Evolutionary conservation across 495 filamentous ascomycete genomes (phyloP).

Genomic region (Penicillium atrosanguineum): DNA sequence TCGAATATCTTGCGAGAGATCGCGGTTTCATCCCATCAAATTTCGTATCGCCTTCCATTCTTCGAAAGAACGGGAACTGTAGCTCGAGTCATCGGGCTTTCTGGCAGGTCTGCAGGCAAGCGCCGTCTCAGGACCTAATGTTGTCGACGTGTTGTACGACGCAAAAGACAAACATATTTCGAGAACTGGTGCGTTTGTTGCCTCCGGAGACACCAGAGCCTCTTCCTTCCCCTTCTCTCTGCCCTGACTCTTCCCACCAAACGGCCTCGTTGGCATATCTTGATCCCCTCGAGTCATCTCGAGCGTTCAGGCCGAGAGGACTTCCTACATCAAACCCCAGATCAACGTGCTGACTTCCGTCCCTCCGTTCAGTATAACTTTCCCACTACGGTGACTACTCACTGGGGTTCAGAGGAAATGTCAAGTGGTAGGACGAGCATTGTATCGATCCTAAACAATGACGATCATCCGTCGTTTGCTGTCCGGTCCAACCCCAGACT

Average conservation of each 20-base stretch:
- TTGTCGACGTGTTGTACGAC: slow-evolving; percentile 40
- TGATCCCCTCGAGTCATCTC: slow-evolving; percentile 14
- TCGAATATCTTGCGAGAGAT: background rate
- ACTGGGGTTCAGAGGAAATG: slow-evolving; percentile 28
- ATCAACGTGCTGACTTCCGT: slow-evolving; percentile 10
- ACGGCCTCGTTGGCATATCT: slow-evolving; percentile 3
- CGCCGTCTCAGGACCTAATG: slow-evolving; percentile 27
- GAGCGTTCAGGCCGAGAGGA: slow-evolving; percentile 1
- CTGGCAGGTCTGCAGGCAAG: slow-evolving; percentile 29
- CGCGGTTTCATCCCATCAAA: background rate
- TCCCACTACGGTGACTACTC: slow-evolving; percentile 18
- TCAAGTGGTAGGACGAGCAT: slow-evolving; percentile 37
- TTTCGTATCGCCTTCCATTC: background rate
- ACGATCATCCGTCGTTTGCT: slow-evolving; percentile 48
- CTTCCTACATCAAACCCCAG: background rate
- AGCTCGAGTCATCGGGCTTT: slow-evolving; percentile 26
- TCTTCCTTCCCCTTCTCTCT: slow-evolving; percentile 6
- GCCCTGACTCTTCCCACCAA: slow-evolving; percentile 3
- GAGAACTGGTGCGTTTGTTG: slow-evolving; percentile 35
- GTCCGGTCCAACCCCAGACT: slow-evolving; percentile 42
- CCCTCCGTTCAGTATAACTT: slow-evolving; percentile 20
- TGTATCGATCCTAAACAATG: slow-evolving; percentile 50
- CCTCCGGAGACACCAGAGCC: slow-evolving; percentile 8
- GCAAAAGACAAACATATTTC: slow-evolving; percentile 40
- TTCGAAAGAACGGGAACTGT: slow-evolving; percentile 7